Conservation (phyloP, 192 early-diverging fungal genomes). For the Linnemannia elongata region DNA sequence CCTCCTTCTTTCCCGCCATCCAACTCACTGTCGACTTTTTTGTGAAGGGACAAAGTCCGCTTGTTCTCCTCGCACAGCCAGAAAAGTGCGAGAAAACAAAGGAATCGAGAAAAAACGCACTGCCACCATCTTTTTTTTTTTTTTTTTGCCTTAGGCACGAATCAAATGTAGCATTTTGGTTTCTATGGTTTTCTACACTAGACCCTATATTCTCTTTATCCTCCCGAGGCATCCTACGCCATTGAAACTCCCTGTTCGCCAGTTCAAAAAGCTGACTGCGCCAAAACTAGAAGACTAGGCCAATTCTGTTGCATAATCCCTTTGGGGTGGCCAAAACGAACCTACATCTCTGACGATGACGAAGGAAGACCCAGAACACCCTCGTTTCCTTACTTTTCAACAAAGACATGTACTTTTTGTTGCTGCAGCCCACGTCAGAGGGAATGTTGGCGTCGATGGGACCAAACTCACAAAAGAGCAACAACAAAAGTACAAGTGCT, state of each 20-base stretch:
- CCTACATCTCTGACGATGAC: background rate
- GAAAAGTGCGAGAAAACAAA: background rate
- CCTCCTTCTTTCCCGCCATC: background rate
- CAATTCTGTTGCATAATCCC: background rate
- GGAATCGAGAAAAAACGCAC: background rate
- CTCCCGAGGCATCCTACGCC: background rate
- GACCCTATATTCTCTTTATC: background rate
- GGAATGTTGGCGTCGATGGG: too few species aligned
- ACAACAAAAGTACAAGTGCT: too few species aligned
- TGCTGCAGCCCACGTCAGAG: too few species aligned
- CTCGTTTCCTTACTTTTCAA: too few species aligned
- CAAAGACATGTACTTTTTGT: too few species aligned
- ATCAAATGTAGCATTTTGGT: background rate
- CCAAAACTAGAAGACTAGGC: background rate
- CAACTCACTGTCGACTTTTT: background rate
- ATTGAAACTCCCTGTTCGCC: background rate
- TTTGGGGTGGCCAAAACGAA: background rate
- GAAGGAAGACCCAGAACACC: too few species aligned
- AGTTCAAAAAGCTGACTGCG: background rate
- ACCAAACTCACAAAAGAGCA: too few species aligned
- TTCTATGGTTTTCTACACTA: background rate
- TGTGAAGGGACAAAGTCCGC: background rate
- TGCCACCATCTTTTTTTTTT: background rate
- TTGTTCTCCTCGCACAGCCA: background rate
- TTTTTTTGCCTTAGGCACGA: background rate